phyloP scores from a whole-genome alignment of 1,284 basidiomycete genomes.

The Ganoderma resinaceum region DNA sequence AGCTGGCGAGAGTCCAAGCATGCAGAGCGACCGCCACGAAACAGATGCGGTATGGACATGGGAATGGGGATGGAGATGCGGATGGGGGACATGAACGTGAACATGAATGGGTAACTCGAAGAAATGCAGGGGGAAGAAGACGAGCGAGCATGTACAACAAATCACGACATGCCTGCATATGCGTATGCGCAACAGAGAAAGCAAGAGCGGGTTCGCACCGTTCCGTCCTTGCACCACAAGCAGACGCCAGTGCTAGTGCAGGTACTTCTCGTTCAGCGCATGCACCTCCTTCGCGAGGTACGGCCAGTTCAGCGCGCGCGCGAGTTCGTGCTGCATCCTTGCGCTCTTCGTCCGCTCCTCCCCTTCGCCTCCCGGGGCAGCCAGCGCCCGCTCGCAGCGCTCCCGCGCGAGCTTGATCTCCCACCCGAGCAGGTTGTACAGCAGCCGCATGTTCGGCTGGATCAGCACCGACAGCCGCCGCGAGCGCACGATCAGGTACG shows the following conservation, averaged over 20 bases:
- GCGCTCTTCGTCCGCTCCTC: slow-evolving; percentile 40
- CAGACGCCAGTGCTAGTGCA: slow-evolving; percentile 39
- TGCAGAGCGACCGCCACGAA: not conserved
- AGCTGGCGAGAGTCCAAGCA: slow-evolving; percentile 6
- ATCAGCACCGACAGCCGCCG: slow-evolving; percentile 86
- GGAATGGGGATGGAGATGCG: too few species aligned
- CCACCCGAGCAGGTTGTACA: slow-evolving; percentile 95
- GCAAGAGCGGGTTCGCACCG: not conserved
- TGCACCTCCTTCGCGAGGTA: slow-evolving; percentile 83
- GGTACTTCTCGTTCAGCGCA: slow-evolving; percentile 81
- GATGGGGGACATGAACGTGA: not conserved
- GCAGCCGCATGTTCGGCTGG: slow-evolving; percentile 91
- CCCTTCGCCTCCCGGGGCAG: slow-evolving; percentile 24
- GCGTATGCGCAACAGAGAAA: not conserved
- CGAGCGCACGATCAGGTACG: slow-evolving; percentile 90
- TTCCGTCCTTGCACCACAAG: not conserved
- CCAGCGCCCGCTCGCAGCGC: slow-evolving; percentile 50
- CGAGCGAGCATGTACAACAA: not conserved
- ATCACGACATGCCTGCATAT: not conserved
- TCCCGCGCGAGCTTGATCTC: slow-evolving; percentile 83
- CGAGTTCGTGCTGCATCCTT: slow-evolving; percentile 61
- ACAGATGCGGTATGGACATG: not conserved
- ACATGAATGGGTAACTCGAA: not conserved
- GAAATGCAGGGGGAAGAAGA: not conserved
- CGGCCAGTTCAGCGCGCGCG: slow-evolving; percentile 77